These are phyloP conservation scores for Cajanus cajan DNA, from an alignment of 306 rosid species.

Conservation along the genomic window DNA sequence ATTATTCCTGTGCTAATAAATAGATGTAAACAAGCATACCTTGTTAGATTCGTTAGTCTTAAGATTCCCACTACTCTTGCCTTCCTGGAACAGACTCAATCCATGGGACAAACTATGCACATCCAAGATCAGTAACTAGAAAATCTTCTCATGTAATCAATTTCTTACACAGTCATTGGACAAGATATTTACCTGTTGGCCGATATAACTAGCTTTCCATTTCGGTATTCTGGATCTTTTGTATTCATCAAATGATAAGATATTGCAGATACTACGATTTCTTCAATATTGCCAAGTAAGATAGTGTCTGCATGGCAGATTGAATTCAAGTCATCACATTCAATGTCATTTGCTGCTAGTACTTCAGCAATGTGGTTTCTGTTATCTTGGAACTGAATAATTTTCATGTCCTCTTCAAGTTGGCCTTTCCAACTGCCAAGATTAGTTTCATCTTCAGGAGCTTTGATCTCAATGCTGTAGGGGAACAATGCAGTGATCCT, in stretches of 20 bases:
- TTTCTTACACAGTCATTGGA: slow-evolving; percentile 1
- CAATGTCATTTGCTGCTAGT: slow-evolving; percentile 84
- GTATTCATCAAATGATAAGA: slow-evolving; percentile 67
- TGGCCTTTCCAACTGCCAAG: slow-evolving; percentile 62
- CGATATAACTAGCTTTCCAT: slow-evolving; percentile 87
- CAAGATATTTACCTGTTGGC: slow-evolving; percentile 59
- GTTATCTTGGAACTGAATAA: slow-evolving; percentile 71
- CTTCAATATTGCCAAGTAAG: slow-evolving; percentile 71
- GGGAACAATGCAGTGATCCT: slow-evolving; percentile 60
- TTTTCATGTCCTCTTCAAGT: slow-evolving; percentile 73
- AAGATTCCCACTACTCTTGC: slow-evolving; percentile 54
- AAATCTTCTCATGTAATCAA: background rate
- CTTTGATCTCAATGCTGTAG: slow-evolving; percentile 55
- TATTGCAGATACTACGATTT: slow-evolving; percentile 78
- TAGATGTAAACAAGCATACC: slow-evolving; percentile 43
- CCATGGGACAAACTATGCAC: slow-evolving; percentile 86
- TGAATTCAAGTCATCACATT: slow-evolving; percentile 71
- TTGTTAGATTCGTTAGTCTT: slow-evolving; percentile 66
- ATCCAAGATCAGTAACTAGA: slow-evolving; percentile 31
- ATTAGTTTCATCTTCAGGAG: slow-evolving; percentile 74
- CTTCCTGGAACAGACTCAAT: slow-evolving; percentile 80
- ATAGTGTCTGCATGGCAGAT: slow-evolving; percentile 67
- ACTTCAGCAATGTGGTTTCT: slow-evolving; percentile 86
- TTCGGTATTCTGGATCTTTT: slow-evolving; percentile 75
- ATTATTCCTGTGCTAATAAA: background rate